Evolutionary conservation across 371 early-diverging fungal genomes (phyloP).

Genomic region (Vairimorpha necatrix): DNA sequence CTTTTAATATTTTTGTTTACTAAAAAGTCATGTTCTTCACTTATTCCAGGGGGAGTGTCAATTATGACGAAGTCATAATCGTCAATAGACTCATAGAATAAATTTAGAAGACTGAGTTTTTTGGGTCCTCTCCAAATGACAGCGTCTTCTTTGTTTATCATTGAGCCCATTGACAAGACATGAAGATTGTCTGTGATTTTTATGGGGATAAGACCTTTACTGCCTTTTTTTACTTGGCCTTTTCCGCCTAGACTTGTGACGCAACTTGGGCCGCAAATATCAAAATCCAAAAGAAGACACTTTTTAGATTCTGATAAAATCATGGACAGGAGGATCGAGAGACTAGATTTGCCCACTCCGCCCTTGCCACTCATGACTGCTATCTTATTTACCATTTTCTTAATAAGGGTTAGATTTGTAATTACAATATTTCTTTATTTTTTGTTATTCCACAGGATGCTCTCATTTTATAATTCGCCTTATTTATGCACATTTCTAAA

Average conservation of each 20-base stretch:
- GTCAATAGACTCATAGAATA: slow-evolving; percentile 85
- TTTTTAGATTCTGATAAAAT: slow-evolving; percentile 64
- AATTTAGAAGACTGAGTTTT: slow-evolving; percentile 78
- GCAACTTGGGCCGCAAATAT: slow-evolving; percentile 96
- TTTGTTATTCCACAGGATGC: neutral
- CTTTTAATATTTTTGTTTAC: slow-evolving; percentile 70
- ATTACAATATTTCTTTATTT: neutral
- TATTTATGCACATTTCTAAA: too few relatives aligned
- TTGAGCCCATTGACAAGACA: slow-evolving; percentile 88
- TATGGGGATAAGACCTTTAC: slow-evolving; percentile 60
- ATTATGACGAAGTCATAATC: slow-evolving; percentile 81
- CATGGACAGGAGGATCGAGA: slow-evolving; percentile 66
- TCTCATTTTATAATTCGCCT: neutral
- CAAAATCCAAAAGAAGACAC: slow-evolving; percentile 92
- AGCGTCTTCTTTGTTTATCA: slow-evolving; percentile 80
- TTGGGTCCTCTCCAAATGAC: slow-evolving; percentile 97
- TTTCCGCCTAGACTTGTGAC: slow-evolving; percentile 83
- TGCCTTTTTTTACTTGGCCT: slow-evolving; percentile 67
- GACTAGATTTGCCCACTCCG: slow-evolving; percentile 87
- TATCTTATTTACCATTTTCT: slow-evolving; percentile 42
- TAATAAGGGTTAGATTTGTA: neutral
- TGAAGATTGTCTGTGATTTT: slow-evolving; percentile 67
- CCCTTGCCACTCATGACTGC: slow-evolving; percentile 90
- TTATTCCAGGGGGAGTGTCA: slow-evolving; percentile 97
- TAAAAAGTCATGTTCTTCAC: slow-evolving; percentile 85